Evolutionary conservation across 2,329 filamentous ascomycete genomes (phyloP), one percentile per base, ranked within the genome.

Genomic region (Colletotrichum incanum): DNA sequence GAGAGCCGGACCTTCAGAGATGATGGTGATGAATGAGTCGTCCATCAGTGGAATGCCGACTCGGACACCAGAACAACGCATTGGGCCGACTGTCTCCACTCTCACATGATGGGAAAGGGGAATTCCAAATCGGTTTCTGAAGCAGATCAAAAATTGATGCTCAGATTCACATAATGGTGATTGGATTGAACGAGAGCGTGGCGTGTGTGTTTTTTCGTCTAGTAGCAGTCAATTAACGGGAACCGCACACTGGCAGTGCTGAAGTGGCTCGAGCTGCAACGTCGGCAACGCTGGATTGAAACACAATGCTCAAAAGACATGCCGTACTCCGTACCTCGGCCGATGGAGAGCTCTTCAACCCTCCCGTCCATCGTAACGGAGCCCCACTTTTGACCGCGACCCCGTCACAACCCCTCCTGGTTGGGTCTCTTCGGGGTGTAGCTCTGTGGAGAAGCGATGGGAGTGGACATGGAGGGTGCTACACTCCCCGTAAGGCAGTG

Each of bases 11-110:
- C 41, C 43, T 37, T 65, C 43, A 54, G n/a, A 45, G 43, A 28
- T 56, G 41, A 28, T 59, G 64, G 54, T 37, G 28, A n/a, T 31
- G 16, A 28, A 43, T n/a, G 52, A 34, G 34, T 28, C 45, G 34
- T 56, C 31, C 45, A 55, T 56, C 28, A 45, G 59, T 26, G 45
- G 45, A 7, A 65, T 28, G 16, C 41, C 52, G 59, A 64, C 43
- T 71, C 69, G 69, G 69, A 43, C 64, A 47, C 69, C 69, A 65
- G 69, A 55, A 64, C 52, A 69, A 64, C 52, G 11, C n/a, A 72
- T 64, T 72, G 34, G 39, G 20, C 69, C 65, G 69, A 72, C 47
- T 31, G 50, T 14, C 5, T 34, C 69, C 69, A 72, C 69, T 69
- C 52, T 64, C 65, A 64, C 65, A 72, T 72, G 69, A 59, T 8